phyloP scores from a whole-genome alignment of 805 yeast species.

The Yarrowia sp. region DNA sequence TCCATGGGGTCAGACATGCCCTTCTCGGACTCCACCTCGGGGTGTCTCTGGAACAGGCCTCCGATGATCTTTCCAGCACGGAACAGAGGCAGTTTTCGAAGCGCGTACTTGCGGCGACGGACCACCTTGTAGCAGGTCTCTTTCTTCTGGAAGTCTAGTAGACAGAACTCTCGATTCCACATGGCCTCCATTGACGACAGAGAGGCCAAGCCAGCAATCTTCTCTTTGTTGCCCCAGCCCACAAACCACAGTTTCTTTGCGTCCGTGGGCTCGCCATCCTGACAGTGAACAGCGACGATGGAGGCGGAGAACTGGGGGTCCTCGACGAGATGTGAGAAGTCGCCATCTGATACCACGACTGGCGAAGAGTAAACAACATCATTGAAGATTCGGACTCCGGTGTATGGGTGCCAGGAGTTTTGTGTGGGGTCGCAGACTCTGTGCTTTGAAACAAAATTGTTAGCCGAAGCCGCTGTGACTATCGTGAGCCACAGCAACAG shows the following conservation, averaged over 20 bases:
- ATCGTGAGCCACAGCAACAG: slow-evolving; percentile 32
- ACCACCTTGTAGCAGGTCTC: slow-evolving; percentile 30
- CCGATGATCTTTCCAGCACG: slow-evolving; percentile 28
- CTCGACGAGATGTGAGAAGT: slow-evolving; percentile 31
- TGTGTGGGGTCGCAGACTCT: slow-evolving; percentile 35
- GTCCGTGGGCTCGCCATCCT: slow-evolving; percentile 31
- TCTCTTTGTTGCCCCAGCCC: slow-evolving; percentile 34
- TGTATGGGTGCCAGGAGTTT: slow-evolving; percentile 37
- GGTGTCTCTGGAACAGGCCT: slow-evolving; percentile 25
- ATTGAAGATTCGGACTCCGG: slow-evolving; percentile 35
- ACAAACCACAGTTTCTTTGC: slow-evolving; percentile 29
- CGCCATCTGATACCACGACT: slow-evolving; percentile 12
- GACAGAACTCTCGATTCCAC: slow-evolving; percentile 34
- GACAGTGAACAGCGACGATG: slow-evolving; percentile 32
- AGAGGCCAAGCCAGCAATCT: slow-evolving; percentile 19
- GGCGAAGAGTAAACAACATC: slow-evolving; percentile 33
- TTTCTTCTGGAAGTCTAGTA: slow-evolving; percentile 20
- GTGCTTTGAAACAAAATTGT: slow-evolving; percentile 28
- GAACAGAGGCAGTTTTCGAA: slow-evolving; percentile 31
- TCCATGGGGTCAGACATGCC: slow-evolving; percentile 18
- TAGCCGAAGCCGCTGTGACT: slow-evolving; percentile 30
- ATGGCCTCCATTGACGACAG: slow-evolving; percentile 32
- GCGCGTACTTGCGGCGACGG: slow-evolving; percentile 37
- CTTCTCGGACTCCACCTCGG: slow-evolving; percentile 10
- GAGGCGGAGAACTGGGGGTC: slow-evolving; percentile 33